Base-by-base conservation (phyloP, 805 yeast genomes). In the Tanozyma kutaoensis region DNA sequence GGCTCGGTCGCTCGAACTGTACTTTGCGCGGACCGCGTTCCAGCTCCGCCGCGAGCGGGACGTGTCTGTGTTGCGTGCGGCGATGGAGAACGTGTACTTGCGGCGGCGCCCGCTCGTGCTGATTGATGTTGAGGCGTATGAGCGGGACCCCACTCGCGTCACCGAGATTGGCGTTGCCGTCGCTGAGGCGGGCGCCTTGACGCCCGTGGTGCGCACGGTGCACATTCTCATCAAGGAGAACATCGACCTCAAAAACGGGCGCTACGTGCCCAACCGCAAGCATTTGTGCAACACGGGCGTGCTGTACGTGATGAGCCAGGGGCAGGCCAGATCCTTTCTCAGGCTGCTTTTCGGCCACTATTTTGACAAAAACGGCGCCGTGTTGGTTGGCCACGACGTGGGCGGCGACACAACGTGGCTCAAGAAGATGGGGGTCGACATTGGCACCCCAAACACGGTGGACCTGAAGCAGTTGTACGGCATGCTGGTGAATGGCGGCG, bases 81-180 rank as follows among this genome's bases (percentile, higher is more conserved):
- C 43, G 20, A 45, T 52, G 44, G 31, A 36, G 12, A 16, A 32
- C 8, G 47, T 50, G 4, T 47, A 42, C 22, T 25, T 33, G 8
- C 23, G 50, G 10, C 34, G 32, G 24, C 26, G 52, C 6, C 48
- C 55, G 3, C 48, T 65, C n/a, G 50, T 71, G 26, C 52, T 66
- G 10, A 45, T 72, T 24, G 79, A 72, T 42, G 50, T 69, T 2
- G 80, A 72, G 41, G 76, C 76, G 1, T 69, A 46, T 50, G 79
- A 72, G 38, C 33, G 38, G 14, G 46, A 63, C 34, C 49, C 47
- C 10, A 39, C 50, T 13, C 31, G 46, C 6, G 51, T 72, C 6
- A 71, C 76, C 0, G 79, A 72, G 38, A 58, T 72, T 24, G 79
- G 79, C 1, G 52, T 72, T 2, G 50, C 72, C 4, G 61, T 72